Percentiles rank a stretch among this genome's conserved stretches.
Evolutionary conservation across 148 eudicot species (phyloP).

Genomic region (Spergularia marina): DNA sequence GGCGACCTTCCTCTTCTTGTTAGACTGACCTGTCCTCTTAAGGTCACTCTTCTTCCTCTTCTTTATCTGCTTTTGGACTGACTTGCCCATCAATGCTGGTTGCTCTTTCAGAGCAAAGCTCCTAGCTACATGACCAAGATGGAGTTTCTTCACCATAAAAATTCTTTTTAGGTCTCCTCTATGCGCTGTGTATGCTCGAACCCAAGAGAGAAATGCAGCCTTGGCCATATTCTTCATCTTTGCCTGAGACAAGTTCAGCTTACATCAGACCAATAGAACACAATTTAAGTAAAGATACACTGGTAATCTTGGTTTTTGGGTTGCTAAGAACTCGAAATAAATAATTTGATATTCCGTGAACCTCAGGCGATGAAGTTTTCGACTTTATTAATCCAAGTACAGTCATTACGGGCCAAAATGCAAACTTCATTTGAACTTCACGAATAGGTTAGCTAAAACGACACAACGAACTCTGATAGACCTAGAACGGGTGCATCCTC

Average conservation of each 20-base stretch:
- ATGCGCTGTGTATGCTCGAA: slow-evolving; percentile 90
- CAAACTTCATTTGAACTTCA: not conserved
- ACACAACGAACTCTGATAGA: not conserved
- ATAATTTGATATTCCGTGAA: not conserved
- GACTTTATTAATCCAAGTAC: no score
- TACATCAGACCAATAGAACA: slow-evolving; percentile 7
- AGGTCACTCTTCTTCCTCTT: slow-evolving; percentile 73
- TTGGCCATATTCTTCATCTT: slow-evolving; percentile 61
- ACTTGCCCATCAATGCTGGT: slow-evolving; percentile 72
- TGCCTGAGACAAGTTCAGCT: slow-evolving; percentile 34
- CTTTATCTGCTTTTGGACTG: slow-evolving; percentile 53
- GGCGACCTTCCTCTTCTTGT: slow-evolving; percentile 50
- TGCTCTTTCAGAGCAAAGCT: slow-evolving; percentile 87
- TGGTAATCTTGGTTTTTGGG: not conserved
- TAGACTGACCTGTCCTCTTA: slow-evolving; percentile 40
- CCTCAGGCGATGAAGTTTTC: not conserved
- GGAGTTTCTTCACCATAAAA: slow-evolving; percentile 86
- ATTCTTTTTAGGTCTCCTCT: slow-evolving; percentile 84
- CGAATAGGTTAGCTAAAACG: not conserved
- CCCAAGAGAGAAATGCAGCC: slow-evolving; percentile 87
- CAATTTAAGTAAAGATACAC: not conserved
- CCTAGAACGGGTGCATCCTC: no score
- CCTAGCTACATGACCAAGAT: slow-evolving; percentile 83
- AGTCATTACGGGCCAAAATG: no score
- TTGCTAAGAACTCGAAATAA: not conserved